Evolutionary conservation across 2,329 filamentous ascomycete genomes (phyloP).

Genomic region (Phyllosticta citriasiana): DNA sequence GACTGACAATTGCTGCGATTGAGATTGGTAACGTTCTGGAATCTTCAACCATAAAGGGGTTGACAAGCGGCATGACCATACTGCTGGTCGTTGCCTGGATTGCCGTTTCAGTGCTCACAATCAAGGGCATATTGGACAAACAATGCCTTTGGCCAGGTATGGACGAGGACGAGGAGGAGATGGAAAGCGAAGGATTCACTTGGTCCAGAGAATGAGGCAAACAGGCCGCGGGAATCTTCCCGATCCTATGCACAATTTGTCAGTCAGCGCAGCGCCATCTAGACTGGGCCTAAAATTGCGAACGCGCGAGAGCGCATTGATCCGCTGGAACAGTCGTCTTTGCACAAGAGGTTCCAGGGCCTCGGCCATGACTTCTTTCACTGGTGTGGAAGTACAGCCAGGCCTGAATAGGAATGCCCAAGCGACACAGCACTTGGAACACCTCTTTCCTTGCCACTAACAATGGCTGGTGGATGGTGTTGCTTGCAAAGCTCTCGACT

Average conservation of each 20-base stretch:
- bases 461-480: background rate
- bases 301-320: background rate
- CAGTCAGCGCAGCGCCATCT: background rate
- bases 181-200: background rate
- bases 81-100: slow-evolving; percentile 47
- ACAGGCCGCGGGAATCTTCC: background rate
- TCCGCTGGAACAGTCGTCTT: background rate
- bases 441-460: background rate
- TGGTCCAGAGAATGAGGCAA: background rate
- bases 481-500: background rate
- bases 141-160: slow-evolving; percentile 49
- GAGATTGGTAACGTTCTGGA: slow-evolving; percentile 44
- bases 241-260: background rate
- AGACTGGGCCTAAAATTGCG: background rate
- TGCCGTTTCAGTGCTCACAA: slow-evolving; percentile 40
- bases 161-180: slow-evolving; percentile 45
- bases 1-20: slow-evolving; percentile 51
- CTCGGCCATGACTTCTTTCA: background rate
- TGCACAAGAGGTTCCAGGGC: background rate
- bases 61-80: slow-evolving; percentile 47
- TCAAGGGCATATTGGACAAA: slow-evolving; percentile 36
- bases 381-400: background rate
- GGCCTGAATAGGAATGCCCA: background rate
- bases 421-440: background rate
- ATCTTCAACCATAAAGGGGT: slow-evolving; percentile 43